These are phyloP conservation scores for Cytospora leucostoma DNA, from an alignment of 2,329 filamentous ascomycete genomes.

Conservation along the genomic window DNA sequence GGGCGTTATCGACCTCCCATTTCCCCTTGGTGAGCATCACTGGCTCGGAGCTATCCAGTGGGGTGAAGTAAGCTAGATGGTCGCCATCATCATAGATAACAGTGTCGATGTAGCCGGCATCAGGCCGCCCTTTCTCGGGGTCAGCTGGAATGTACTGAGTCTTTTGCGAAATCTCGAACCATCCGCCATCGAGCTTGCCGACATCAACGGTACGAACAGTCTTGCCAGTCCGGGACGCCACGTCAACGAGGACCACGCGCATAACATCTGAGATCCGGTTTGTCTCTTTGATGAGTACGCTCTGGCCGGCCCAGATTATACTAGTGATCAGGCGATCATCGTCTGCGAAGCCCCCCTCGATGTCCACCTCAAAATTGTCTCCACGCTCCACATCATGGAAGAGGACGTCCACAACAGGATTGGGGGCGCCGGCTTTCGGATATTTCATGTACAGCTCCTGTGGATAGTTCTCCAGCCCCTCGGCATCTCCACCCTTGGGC, in stretches of 20 bases:
- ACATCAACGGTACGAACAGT: constrained; percentile 80
- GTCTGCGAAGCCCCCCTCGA: constrained; percentile 75
- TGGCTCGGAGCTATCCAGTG: constrained; percentile 79
- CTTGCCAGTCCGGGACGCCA: constrained; percentile 69
- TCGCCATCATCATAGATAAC: constrained; percentile 85
- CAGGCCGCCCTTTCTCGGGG: constrained; percentile 67
- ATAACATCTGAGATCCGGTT: constrained; percentile 94
- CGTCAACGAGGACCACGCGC: constrained; percentile 83
- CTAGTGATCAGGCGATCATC: constrained; percentile 89
- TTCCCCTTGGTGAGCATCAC: constrained; percentile 81
- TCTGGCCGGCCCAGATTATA: constrained; percentile 83
- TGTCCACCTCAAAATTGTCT: constrained; percentile 77
- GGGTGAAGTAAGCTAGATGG: constrained; percentile 90
- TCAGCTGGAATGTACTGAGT: constrained; percentile 88
- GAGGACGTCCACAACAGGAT: constrained; percentile 82
- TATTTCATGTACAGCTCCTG: constrained; percentile 94
- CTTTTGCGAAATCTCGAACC: constrained; percentile 91
- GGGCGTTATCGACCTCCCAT: constrained; percentile 89
- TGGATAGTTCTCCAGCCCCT: constrained; percentile 83
- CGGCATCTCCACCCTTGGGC: constrained; percentile 72
- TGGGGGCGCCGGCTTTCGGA: constrained; percentile 91
- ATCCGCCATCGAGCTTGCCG: constrained; percentile 85
- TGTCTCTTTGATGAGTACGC: constrained; percentile 86
- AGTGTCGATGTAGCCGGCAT: constrained; percentile 93
- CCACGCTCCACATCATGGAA: constrained; percentile 83